These are phyloP conservation scores for Myrica gale DNA, from an alignment of 306 rosid genomes.

Conservation along the genomic window DNA sequence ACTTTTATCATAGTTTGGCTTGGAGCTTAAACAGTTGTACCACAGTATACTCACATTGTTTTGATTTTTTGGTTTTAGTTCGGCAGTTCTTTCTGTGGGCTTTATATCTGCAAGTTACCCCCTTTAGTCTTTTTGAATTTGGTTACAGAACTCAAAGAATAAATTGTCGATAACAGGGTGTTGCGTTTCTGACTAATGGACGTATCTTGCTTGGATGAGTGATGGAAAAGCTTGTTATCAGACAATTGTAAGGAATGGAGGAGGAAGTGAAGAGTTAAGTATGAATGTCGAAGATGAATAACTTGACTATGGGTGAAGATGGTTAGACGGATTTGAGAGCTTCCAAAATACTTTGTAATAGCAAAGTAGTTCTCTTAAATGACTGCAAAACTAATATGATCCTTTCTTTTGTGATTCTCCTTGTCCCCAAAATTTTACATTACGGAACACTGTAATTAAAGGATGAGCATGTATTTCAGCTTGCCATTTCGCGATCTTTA, in stretches of 20 bases:
- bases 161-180: not conserved
- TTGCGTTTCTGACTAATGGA: not conserved
- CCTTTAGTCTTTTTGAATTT: too few relatives aligned
- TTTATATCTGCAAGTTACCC: too few relatives aligned
- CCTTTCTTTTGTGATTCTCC: too few relatives aligned
- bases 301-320: not conserved
- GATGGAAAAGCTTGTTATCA: not conserved
- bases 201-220: not conserved
- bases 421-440: not conserved
- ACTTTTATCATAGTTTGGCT: not conserved
- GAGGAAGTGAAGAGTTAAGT: not conserved
- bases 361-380: too few relatives aligned
- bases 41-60: not conserved
- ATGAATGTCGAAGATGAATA: not conserved
- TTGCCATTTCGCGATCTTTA: too few relatives aligned
- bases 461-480: not conserved
- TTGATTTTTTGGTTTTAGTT: not conserved
- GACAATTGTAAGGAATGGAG: not conserved
- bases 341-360: not conserved
- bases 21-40: not conserved
- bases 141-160: not conserved
- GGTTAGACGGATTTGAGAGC: not conserved
- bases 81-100: not conserved
- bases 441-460: not conserved
- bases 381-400: too few relatives aligned